Percentiles rank a stretch among this genome's conserved stretches.
These are phyloP conservation scores for Penicillium taxi DNA, from an alignment of 495 filamentous ascomycete genomes.

Conservation along the genomic window DNA sequence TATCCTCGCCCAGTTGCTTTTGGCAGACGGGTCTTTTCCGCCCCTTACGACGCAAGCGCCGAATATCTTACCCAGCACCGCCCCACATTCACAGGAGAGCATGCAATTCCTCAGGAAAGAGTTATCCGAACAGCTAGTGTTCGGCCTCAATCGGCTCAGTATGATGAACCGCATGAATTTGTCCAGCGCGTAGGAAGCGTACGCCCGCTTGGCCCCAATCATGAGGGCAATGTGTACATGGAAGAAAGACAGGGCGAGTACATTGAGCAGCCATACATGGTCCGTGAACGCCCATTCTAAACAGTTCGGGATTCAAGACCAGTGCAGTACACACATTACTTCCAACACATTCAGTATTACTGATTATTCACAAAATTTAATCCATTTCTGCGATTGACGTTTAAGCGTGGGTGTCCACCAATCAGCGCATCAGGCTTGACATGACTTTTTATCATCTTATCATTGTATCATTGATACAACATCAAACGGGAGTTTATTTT, in stretches of 20 bases:
- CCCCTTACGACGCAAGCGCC: constrained; percentile 28
- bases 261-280: constrained; percentile 36
- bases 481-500: too few species aligned
- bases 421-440: too few species aligned
- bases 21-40: constrained; percentile 27
- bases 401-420: too few species aligned
- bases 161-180: constrained; percentile 44
- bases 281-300: constrained; percentile 35
- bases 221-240: constrained; percentile 34
- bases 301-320: constrained; percentile 26
- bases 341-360: too few species aligned
- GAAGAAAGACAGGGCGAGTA: constrained; percentile 37
- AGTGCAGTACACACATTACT: too few species aligned
- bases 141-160: constrained; percentile 43
- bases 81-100: constrained; percentile 35
- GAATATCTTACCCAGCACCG: constrained; percentile 37
- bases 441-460: too few species aligned
- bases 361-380: too few species aligned
- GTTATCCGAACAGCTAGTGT: constrained; percentile 51
- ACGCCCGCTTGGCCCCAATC: constrained; percentile 32
- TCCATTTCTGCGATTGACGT: too few species aligned
- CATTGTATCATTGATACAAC: too few species aligned
- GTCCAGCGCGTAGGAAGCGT: constrained; percentile 45
- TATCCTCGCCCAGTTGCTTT: constrained; percentile 29
- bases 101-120: constrained; percentile 43